Evolutionary conservation across 2,329 filamentous ascomycete genomes (phyloP), one percentile per base, ranked within the genome.

Genomic region (Diaporthe vexans): DNA sequence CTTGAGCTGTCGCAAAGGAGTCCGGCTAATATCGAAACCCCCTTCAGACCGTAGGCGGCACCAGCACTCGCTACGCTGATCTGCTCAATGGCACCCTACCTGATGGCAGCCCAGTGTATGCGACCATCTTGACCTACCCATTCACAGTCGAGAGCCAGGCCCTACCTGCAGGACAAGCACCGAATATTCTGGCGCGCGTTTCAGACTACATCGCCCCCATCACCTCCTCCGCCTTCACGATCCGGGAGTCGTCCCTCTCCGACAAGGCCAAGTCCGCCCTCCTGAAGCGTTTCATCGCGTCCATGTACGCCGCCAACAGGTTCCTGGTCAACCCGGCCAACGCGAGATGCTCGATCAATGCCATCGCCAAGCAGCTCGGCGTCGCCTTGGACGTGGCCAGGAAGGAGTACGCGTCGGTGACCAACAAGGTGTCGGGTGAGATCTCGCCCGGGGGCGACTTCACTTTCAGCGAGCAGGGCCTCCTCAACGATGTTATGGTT

Each of bases 91-190:
- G 79, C 17, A 70, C 48, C 7, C 75, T 80, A n/a, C 73, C 79
- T 37, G 80, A 80, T 69, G 79, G 79, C 40, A 79, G 75, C 35
- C 68, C 72, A 3, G 80, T 80, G 58, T 81, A 79, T 59, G 80
- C 79, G 46, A 81, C 79, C 13, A 81, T 81, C 71, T 75, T 81
- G 57, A 77, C 73, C 37, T 81, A 81, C 37, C 80, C 80, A 26
- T 81, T 80, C 73, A 81, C 79, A 11, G 77, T 75, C 17, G 48
- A 80, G 40, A 75, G 73, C 15, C 57, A 75, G 43, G 69, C 75
- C 52, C 69, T 79, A 1, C 74, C 75, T 48, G 43, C 54, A 46
- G 68, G 67, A 52, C 58, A 77, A 52, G 68, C 73, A 37, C 80
- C 78, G n/a, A 80, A 78, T 40, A 76, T 80, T 15, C 75, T 80